Evolutionary conservation across 495 filamentous ascomycete genomes (phyloP), one percentile per base, ranked within the genome.

Genomic region (Aspergillus mulundensis): DNA sequence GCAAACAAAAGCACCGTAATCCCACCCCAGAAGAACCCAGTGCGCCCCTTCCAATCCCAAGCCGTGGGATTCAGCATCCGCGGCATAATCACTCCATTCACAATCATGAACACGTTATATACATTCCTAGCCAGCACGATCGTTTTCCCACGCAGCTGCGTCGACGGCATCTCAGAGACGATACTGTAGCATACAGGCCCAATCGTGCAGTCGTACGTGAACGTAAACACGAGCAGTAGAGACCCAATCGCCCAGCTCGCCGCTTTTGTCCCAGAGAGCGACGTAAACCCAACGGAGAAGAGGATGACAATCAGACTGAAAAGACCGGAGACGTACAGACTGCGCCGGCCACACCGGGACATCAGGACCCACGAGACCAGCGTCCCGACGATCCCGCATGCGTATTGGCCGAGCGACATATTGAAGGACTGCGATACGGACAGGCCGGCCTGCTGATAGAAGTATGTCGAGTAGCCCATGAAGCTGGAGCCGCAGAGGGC

Each of bases 61-160:
- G 53, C 53, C 32, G 53, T 56, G 0, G 53, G 53, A 21, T 56
- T 56, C 53, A 56, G 44, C 53, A 56, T 56, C 32, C 34, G 32
- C 53, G 53, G 53, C 34, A 49, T 44, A 49, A 56, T 56, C 12
- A 56, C 44, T n/a, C 53, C 53, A 49, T 56, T 56, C 34, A 56
- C 44, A 32, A 56, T 49, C 53, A 56, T 56, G 24, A 41, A 41
- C 53, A 56, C 4, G 14, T 56, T 56, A 56, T 56, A 56, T 7
- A 56, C 30, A 25, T 56, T 56, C 2, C 53, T 32, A 0, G 53
- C 53, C 1, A 56, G 36, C 0, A 56, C 53, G n/a, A 56, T 56
- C 2, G 53, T 49, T 34, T 32, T 56, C 6, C 32, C 53, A 7
- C 53, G 53, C 34, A 56, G 48, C n/a, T 42, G 53, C 36, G 53